phyloP scores from a whole-genome alignment of 805 yeast species.

The Lachancea fermentati region DNA sequence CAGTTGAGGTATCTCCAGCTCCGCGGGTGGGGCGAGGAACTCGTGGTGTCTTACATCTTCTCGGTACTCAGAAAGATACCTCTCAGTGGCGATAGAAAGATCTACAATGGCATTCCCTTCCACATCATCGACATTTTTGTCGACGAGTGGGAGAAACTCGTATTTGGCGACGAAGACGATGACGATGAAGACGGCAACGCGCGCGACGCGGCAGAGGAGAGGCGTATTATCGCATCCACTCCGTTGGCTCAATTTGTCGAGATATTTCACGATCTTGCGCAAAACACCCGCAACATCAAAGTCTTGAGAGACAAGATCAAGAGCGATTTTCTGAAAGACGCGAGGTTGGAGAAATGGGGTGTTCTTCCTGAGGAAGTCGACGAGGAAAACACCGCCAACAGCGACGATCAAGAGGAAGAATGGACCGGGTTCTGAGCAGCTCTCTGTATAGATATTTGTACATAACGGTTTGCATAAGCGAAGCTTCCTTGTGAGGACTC shows the following conservation, averaged over 20 bases:
- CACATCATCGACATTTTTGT: constrained; percentile 79
- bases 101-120: constrained; percentile 72
- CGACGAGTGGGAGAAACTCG: constrained; percentile 74
- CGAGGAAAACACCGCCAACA: constrained; percentile 29
- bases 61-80: constrained; percentile 42
- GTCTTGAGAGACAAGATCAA: constrained; percentile 58
- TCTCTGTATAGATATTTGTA: background rate
- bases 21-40: constrained; percentile 48
- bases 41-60: constrained; percentile 42
- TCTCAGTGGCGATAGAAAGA: constrained; percentile 51
- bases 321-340: constrained; percentile 62
- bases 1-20: constrained; percentile 50
- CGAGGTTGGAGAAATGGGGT: constrained; percentile 62
- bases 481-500: background rate
- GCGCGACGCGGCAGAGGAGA: constrained; percentile 33
- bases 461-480: background rate
- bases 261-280: constrained; percentile 54
- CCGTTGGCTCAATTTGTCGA: constrained; percentile 52
- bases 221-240: constrained; percentile 36
- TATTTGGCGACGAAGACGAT: constrained; percentile 45
- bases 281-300: constrained; percentile 47
- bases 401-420: constrained; percentile 31
- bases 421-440: constrained; percentile 37
- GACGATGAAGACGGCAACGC: constrained; percentile 41
- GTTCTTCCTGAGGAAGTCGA: constrained; percentile 30